These are phyloP conservation scores for Pouteria campechiana DNA, from an alignment of 179 eudicot species.

Conservation along the genomic window DNA sequence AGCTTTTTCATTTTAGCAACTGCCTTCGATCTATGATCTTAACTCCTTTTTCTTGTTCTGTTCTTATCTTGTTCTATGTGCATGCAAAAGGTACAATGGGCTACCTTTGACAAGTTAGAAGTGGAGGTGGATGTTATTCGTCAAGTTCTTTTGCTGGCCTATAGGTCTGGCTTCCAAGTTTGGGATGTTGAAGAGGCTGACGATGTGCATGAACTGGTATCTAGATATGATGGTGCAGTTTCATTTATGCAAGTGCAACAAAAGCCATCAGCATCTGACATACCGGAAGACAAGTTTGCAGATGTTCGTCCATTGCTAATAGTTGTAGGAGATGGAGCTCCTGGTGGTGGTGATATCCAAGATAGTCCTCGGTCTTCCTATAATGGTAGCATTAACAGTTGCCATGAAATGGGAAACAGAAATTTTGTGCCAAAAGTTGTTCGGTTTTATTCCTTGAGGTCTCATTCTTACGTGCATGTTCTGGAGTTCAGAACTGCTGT, in stretches of 20 bases:
- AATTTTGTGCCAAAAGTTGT: constrained; percentile 41
- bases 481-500: constrained; percentile 64
- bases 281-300: constrained; percentile 38
- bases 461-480: constrained; percentile 52
- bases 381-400: constrained; percentile 30
- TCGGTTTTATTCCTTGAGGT: constrained; percentile 57
- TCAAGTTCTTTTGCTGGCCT: constrained; percentile 62
- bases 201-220: constrained; percentile 53
- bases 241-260: constrained; percentile 73
- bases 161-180: constrained; percentile 72
- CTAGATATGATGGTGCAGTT: constrained; percentile 66
- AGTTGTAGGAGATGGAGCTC: constrained; percentile 58
- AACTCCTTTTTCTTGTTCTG: neutral
- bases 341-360: constrained; percentile 23
- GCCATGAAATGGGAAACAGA: constrained; percentile 25
- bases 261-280: constrained; percentile 35
- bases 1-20: neutral
- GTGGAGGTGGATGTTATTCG: constrained; percentile 31
- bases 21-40: neutral
- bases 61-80: constrained; percentile 1
- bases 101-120: constrained; percentile 81
- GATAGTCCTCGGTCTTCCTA: constrained; percentile 16
- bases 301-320: constrained; percentile 58
- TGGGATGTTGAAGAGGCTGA: constrained; percentile 90
- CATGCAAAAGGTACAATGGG: constrained; percentile 69